Evolutionary conservation across 805 yeast genomes (phyloP), one percentile per base, ranked within the genome.

Genomic region (Geotrichum ghanense): DNA sequence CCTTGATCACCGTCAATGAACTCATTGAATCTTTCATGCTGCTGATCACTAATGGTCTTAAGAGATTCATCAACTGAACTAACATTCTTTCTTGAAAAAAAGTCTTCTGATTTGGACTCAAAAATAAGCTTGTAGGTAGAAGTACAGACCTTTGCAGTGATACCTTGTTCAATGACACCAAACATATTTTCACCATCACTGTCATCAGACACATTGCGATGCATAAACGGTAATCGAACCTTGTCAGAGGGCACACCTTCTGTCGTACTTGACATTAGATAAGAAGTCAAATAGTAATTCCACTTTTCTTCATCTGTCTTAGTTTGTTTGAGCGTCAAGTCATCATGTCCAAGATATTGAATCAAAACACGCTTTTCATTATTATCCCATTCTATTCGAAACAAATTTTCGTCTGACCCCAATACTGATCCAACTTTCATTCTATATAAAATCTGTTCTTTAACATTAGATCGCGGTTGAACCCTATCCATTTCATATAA

Each of bases 181-280:
- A 90, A 94, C 48, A 60, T 56, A 23, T 52, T 52, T 34, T 43
- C 50, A 14, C 45, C 56, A 3, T 51, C 56, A 5, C 43, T 51
- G 6, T 52, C 59, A 19, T 54, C 58, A n/a, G 51, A 56, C 37
- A 68, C 47, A 35, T 64, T 55, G 22, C 72, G 61, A 54, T 78
- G 81, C 53, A 85, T 68, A 64, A 90, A 83, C 22, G 97, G 97
- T 63, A 86, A 71, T 51, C 75, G 74, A 47, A 92, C 74, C 53
- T 78, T 79, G 40, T 83, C 79, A 17, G 85, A 77, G 16, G 87
- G 80, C 16, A 92, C 83, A 24, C 97, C 97, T 64, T 92, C 99
- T 2, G 99, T 92, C 34, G 98, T 97, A 57, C 87, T 95, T 2
- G 95, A 83, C 84, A 92, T 83, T 40, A 89, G 76, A 63, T 83